phyloP scores from a whole-genome alignment of 192 early-diverging fungal genomes.

The Mortierella claussenii region DNA sequence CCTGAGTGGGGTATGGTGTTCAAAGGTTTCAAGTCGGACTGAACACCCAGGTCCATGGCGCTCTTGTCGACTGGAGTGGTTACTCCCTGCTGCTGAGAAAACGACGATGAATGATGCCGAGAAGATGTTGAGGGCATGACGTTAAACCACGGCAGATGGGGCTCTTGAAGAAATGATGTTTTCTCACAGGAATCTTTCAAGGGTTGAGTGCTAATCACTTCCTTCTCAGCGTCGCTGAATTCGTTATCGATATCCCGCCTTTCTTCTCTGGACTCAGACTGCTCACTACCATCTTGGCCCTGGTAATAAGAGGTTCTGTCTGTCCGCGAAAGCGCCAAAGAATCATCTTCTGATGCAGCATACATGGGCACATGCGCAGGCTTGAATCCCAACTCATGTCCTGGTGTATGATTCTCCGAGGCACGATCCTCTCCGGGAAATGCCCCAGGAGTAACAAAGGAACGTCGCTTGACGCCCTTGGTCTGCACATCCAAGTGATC shows the following conservation, averaged over 20 bases:
- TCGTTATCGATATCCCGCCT: background rate
- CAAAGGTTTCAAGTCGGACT: slow-evolving; percentile 3
- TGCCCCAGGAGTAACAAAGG: slow-evolving; percentile 37
- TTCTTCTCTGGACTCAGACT: background rate
- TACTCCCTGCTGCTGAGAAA: slow-evolving; percentile 12
- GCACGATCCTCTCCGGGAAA: slow-evolving; percentile 35
- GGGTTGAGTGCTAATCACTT: slow-evolving; percentile 10
- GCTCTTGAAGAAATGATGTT: slow-evolving; percentile 3
- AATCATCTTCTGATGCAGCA: slow-evolving; percentile 27
- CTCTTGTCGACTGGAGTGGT: slow-evolving; percentile 3
- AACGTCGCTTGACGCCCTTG: slow-evolving; percentile 33
- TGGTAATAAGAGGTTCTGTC: background rate
- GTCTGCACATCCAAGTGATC: slow-evolving; percentile 6
- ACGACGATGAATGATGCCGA: background rate
- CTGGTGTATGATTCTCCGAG: background rate
- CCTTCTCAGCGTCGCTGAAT: slow-evolving; percentile 16
- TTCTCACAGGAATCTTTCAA: slow-evolving; percentile 25
- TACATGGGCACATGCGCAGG: slow-evolving; percentile 36
- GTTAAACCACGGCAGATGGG: slow-evolving; percentile 21
- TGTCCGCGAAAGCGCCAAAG: slow-evolving; percentile 7
- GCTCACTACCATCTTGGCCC: background rate
- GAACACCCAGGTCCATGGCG: no score
- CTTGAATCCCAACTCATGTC: background rate
- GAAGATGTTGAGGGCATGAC: background rate
- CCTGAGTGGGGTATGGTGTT: slow-evolving; percentile 21